Evolutionary conservation across 352 stramenopile species (phyloP).

Genomic region (Pythium guiyangense): DNA sequence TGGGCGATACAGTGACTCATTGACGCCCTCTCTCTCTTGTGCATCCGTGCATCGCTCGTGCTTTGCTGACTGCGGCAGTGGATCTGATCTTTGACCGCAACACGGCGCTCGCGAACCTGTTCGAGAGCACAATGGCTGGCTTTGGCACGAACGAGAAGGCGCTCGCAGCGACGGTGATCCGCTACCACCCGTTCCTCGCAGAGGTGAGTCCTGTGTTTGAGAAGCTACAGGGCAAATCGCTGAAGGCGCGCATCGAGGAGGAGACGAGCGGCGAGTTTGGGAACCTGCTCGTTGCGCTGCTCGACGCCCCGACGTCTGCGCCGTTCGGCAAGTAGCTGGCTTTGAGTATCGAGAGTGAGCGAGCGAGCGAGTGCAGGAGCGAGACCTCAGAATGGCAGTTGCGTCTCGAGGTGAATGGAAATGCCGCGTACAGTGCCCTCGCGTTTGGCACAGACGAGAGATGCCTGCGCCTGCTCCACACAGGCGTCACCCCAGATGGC

Average conservation of each 20-base stretch:
- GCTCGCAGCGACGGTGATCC: constrained; percentile 56
- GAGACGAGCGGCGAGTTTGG: constrained; percentile 57
- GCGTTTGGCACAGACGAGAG: too few relatives aligned
- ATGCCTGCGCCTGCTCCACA: too few relatives aligned
- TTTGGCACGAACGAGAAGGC: constrained; percentile 65
- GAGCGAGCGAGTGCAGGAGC: neutral
- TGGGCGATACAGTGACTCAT: too few relatives aligned
- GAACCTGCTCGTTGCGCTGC: constrained; percentile 52
- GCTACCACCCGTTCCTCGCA: constrained; percentile 58
- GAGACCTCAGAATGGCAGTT: too few relatives aligned
- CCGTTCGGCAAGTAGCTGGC: constrained; percentile 8
- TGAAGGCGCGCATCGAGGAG: constrained; percentile 50
- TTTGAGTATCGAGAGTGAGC: neutral
- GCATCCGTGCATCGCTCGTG: too few relatives aligned
- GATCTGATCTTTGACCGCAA: constrained; percentile 53
- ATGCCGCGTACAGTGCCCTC: too few relatives aligned
- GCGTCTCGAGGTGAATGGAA: too few relatives aligned
- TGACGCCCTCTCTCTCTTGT: too few relatives aligned
- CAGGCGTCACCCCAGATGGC: too few relatives aligned
- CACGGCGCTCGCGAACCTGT: constrained; percentile 49
- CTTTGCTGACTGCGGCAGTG: too few relatives aligned
- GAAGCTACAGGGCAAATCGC: constrained; percentile 50
- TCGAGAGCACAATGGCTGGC: constrained; percentile 64
- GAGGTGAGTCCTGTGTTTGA: constrained; percentile 49
- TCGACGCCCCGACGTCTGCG: constrained; percentile 29